Evolutionary conservation across 2,329 filamentous ascomycete species (phyloP).

Genomic region (Alternaria postmessia): DNA sequence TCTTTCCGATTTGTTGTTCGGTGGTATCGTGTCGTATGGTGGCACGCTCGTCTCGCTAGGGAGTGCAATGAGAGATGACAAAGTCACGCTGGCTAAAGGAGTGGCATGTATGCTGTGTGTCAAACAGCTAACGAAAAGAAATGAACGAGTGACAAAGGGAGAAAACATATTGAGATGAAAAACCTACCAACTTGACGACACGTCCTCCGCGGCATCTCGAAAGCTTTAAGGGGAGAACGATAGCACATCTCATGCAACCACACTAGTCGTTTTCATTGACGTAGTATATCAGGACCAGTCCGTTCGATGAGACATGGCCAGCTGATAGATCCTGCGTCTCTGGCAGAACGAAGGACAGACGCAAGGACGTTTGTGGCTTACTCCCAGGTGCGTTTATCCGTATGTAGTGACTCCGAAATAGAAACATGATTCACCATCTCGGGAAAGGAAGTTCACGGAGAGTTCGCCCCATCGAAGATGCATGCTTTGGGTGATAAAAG

Average conservation of each 20-base stretch:
- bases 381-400: constrained; percentile 5
- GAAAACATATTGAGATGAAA: constrained; percentile 15
- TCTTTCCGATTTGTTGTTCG: constrained; percentile 12
- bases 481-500: constrained; percentile 6
- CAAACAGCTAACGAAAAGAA: constrained; percentile 9
- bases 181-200: not conserved
- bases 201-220: not conserved
- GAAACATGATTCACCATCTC: constrained; percentile 7
- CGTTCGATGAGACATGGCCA: constrained; percentile 12
- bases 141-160: constrained; percentile 11
- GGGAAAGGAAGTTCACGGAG: constrained; percentile 4
- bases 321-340: constrained; percentile 4
- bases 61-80: not conserved
- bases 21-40: constrained; percentile 8
- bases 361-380: constrained; percentile 11
- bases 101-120: constrained; percentile 5
- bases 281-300: constrained; percentile 4
- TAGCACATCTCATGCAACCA: not conserved
- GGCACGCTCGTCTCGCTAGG: constrained; percentile 1
- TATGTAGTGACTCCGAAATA: constrained; percentile 8
- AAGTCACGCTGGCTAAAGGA: constrained; percentile 12
- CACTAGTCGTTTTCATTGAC: constrained; percentile 2
- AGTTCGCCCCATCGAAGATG: constrained; percentile 5
- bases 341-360: constrained; percentile 9
- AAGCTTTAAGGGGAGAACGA: constrained; percentile 8